Evolutionary conservation across 2,329 filamentous ascomycete genomes (phyloP).

Genomic region (Torrubiellomyces zombiae): DNA sequence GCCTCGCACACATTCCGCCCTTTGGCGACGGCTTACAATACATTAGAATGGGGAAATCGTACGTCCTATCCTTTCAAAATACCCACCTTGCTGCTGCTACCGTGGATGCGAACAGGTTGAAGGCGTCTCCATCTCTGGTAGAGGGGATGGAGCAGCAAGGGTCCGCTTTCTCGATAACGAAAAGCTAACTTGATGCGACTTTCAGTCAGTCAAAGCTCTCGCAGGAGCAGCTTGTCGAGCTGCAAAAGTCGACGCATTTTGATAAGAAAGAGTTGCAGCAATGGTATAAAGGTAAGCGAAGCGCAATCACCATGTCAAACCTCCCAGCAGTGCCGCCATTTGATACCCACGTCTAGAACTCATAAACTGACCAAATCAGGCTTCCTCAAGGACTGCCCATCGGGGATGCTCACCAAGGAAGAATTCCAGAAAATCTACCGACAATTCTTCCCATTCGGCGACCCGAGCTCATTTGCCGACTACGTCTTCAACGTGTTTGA

Average conservation of each 20-base stretch:
- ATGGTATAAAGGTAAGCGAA: constrained; percentile 97
- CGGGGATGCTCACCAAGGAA: constrained; percentile 90
- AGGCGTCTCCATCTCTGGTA: too few species aligned
- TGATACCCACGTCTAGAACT: not conserved
- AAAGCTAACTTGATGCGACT: constrained; percentile 8
- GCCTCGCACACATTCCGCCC: too few species aligned
- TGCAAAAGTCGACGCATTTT: constrained; percentile 95
- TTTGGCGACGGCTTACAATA: too few species aligned
- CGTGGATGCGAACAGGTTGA: too few species aligned
- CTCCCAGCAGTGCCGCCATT: not conserved
- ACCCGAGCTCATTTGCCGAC: constrained; percentile 92
- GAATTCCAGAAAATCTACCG: constrained; percentile 99
- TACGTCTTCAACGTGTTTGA: constrained; percentile 99
- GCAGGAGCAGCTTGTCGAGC: constrained; percentile 83
- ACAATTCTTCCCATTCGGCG: constrained; percentile 97
- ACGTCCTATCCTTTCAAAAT: too few species aligned
- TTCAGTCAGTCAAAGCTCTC: constrained; percentile 93
- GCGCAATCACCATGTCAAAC: not conserved
- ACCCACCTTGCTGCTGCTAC: too few species aligned
- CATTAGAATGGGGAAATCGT: too few species aligned
- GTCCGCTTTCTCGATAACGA: constrained; percentile 4
- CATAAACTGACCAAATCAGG: constrained; percentile 34
- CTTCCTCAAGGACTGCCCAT: constrained; percentile 95
- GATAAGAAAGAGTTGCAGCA: constrained; percentile 99
- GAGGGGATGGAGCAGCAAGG: too few species aligned